These are phyloP conservation scores for Pholiota molesta DNA, from an alignment of 768 basidiomycete genomes.

Conservation along the genomic window DNA sequence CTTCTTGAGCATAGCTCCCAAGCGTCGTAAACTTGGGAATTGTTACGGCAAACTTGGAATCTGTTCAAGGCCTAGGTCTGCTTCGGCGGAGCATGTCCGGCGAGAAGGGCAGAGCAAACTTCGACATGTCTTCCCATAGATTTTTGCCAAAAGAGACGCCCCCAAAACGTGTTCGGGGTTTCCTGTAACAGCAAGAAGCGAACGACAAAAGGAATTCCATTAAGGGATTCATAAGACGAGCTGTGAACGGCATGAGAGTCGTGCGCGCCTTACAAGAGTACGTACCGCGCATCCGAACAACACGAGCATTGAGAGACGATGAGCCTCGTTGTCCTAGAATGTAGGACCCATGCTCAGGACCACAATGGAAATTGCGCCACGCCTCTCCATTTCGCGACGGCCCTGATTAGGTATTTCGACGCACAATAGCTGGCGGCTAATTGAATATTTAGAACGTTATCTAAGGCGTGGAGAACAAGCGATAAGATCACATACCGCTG, in stretches of 20 bases:
- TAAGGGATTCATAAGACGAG: background rate
- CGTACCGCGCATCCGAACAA: conserved; percentile 9
- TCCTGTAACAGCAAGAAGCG: conserved; percentile 5
- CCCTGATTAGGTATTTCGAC: background rate
- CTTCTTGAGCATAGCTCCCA: background rate
- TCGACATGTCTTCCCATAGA: conserved; percentile 4
- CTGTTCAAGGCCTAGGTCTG: background rate
- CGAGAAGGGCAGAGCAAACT: background rate
- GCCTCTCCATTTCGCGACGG: background rate
- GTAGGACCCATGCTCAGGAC: background rate
- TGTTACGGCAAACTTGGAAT: conserved; percentile 5
- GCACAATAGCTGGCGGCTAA: background rate
- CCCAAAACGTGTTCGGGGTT: conserved; percentile 11
- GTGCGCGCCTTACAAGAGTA: conserved; percentile 1
- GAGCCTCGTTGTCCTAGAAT: conserved; percentile 8
- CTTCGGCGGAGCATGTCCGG: conserved; percentile 6
- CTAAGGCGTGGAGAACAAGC: background rate
- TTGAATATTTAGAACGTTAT: background rate
- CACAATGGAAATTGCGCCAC: background rate
- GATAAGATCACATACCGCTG: background rate
- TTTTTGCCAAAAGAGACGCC: conserved; percentile 5
- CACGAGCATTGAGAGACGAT: conserved; percentile 1
- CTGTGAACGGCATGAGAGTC: conserved; percentile 9
- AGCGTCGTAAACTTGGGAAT: conserved; percentile 2
- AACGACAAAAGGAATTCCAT: conserved; percentile 6